These are phyloP conservation scores for Cucurbita moschata DNA, from an alignment of 306 rosid genomes.

Conservation along the genomic window DNA sequence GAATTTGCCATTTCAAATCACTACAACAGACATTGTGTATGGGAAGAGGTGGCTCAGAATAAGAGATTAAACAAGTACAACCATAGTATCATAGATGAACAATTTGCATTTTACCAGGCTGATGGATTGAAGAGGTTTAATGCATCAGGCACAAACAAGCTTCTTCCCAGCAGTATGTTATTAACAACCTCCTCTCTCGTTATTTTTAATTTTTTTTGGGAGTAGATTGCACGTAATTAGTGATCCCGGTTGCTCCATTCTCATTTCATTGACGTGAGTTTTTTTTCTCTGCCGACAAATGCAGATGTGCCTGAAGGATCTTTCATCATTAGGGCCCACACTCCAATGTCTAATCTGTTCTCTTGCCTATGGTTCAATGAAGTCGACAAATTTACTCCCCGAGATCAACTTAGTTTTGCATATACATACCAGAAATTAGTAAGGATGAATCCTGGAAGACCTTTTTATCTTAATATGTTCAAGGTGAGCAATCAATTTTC, in stretches of 20 bases:
- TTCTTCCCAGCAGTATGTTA: constrained; percentile 78
- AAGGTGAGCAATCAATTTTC: constrained; percentile 40
- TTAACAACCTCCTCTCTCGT: constrained; percentile 19
- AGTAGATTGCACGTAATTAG: not conserved
- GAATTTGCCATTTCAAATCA: constrained; percentile 94
- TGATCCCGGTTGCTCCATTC: not conserved
- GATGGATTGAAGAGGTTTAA: constrained; percentile 82
- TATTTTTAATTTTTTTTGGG: not conserved
- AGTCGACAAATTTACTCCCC: constrained; percentile 86
- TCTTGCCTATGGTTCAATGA: constrained; percentile 97
- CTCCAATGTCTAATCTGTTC: constrained; percentile 91
- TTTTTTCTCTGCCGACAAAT: constrained; percentile 10
- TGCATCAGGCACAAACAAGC: constrained; percentile 45
- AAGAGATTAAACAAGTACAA: constrained; percentile 80
- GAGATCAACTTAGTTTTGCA: constrained; percentile 95
- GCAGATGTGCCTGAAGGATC: constrained; percentile 98
- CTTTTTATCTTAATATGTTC: constrained; percentile 82
- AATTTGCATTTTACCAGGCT: constrained; percentile 54
- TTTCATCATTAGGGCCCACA: constrained; percentile 83
- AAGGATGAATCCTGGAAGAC: constrained; percentile 77
- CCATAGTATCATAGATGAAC: constrained; percentile 67
- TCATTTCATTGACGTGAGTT: not conserved
- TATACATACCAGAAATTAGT: constrained; percentile 81
- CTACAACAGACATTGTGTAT: constrained; percentile 84
- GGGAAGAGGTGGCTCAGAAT: constrained; percentile 94